Evolutionary conservation across 108 stramenopile genomes (phyloP).

Genomic region (Cyclotella kingstonii): DNA sequence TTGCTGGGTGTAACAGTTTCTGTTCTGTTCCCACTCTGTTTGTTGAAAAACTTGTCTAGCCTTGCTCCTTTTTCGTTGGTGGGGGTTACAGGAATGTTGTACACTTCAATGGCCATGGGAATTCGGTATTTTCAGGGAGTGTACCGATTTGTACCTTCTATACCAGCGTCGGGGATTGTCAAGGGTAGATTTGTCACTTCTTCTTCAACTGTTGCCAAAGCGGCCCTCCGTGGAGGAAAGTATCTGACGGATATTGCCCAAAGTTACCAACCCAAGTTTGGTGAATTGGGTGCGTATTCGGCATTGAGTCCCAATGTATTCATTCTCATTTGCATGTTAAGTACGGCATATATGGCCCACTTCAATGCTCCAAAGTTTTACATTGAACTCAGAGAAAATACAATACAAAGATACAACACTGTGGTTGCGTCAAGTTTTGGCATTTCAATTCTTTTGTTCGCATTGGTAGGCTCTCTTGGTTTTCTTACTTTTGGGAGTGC

Average conservation of each 20-base stretch:
- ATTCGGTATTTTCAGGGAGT: constrained; percentile 65
- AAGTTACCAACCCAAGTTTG: constrained; percentile 44
- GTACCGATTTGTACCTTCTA: constrained; percentile 55
- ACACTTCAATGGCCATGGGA: constrained; percentile 75
- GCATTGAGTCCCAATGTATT: constrained; percentile 63
- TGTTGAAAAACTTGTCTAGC: constrained; percentile 72
- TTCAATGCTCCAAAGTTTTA: constrained; percentile 95
- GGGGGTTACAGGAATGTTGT: constrained; percentile 84
- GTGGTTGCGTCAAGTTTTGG: constrained; percentile 77
- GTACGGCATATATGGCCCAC: constrained; percentile 87
- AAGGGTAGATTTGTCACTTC: constrained; percentile 4
- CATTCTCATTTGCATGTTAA: constrained; percentile 77
- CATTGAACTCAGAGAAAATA: constrained; percentile 84
- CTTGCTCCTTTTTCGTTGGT: constrained; percentile 86
- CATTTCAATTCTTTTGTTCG: constrained; percentile 55
- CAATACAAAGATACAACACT: constrained; percentile 68
- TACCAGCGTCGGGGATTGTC: no score
- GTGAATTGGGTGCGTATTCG: constrained; percentile 42
- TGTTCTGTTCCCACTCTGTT: constrained; percentile 85
- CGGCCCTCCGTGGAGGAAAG: constrained; percentile 43
- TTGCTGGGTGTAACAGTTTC: constrained; percentile 60
- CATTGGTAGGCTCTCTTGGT: constrained; percentile 59
- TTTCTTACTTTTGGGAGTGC: constrained; percentile 88
- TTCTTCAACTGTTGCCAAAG: no score
- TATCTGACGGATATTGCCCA: constrained; percentile 43